Conservation (phyloP, 441 rosid species). For the Aleurites moluccanus region DNA sequence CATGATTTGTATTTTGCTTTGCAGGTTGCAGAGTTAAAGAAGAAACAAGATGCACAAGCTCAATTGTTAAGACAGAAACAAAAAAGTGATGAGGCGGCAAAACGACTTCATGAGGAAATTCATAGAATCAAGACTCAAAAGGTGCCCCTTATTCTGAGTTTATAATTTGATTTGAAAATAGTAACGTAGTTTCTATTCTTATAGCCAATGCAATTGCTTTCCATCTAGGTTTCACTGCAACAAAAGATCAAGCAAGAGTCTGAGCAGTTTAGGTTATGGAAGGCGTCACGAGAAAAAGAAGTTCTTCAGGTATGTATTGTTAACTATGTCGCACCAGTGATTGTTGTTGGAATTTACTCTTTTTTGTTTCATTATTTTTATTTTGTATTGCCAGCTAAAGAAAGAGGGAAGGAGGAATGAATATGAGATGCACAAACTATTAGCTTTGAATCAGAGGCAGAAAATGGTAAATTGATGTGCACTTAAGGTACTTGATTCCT, state of each 20-base stretch:
- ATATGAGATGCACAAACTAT: constrained; percentile 93
- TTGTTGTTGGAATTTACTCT: not conserved
- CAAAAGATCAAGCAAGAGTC: constrained; percentile 98
- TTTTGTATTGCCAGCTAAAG: constrained; percentile 60
- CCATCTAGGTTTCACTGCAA: constrained; percentile 80
- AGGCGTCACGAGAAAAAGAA: constrained; percentile 91
- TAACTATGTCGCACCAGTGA: not conserved
- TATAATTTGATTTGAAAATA: not conserved
- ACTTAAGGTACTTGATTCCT: constrained; percentile 16
- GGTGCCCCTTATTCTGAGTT: constrained; percentile 38
- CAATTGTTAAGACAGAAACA: constrained; percentile 94
- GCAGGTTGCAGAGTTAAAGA: constrained; percentile 85
- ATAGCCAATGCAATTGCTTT: constrained; percentile 20
- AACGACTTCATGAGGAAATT: constrained; percentile 83
- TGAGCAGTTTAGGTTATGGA: constrained; percentile 91
- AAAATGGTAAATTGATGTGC: constrained; percentile 62
- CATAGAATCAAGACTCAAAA: constrained; percentile 90
- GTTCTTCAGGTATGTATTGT: constrained; percentile 77
- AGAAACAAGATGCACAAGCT: constrained; percentile 97
- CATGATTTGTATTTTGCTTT: constrained; percentile 15
- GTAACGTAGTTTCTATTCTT: not conserved
- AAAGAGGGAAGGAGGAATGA: constrained; percentile 97
- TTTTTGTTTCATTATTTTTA: not conserved
- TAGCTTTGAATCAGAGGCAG: constrained; percentile 95
- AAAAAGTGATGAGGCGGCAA: constrained; percentile 91